These are phyloP conservation scores for Zoysia pacifica DNA, from an alignment of 176 grass and related monocot genomes.

Conservation along the genomic window DNA sequence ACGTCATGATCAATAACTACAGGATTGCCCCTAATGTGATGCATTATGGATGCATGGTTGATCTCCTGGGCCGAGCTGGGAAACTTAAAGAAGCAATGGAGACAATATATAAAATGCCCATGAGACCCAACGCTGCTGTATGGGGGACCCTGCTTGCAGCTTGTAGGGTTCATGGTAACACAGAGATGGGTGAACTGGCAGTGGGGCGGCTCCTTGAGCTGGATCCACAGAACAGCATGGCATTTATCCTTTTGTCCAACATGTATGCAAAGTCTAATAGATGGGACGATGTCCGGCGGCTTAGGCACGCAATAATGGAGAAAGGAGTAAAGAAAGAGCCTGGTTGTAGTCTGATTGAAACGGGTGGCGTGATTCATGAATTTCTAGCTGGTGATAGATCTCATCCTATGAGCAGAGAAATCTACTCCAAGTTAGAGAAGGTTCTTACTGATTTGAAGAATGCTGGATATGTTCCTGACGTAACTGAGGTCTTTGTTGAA, in stretches of 20 bases:
- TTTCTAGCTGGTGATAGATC: slow-evolving; percentile 78
- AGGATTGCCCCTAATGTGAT: slow-evolving; percentile 59
- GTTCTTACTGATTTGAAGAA: slow-evolving; percentile 51
- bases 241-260: slow-evolving; percentile 62
- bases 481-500: slow-evolving; percentile 63
- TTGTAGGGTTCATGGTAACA: slow-evolving; percentile 69
- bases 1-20: slow-evolving; percentile 54
- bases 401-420: slow-evolving; percentile 55
- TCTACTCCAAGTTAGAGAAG: slow-evolving; percentile 65
- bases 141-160: slow-evolving; percentile 74
- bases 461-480: slow-evolving; percentile 62
- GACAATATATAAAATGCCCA: slow-evolving; percentile 73
- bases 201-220: slow-evolving; percentile 59
- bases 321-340: slow-evolving; percentile 82
- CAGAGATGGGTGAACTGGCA: slow-evolving; percentile 73
- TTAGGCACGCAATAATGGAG: slow-evolving; percentile 62
- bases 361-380: slow-evolving; percentile 67
- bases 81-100: slow-evolving; percentile 68
- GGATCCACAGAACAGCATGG: slow-evolving; percentile 60
- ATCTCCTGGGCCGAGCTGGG: slow-evolving; percentile 72
- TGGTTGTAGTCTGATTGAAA: slow-evolving; percentile 82
- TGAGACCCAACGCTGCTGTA: slow-evolving; percentile 61
- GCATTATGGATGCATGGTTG: slow-evolving; percentile 84
- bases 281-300: slow-evolving; percentile 55
- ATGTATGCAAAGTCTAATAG: slow-evolving; percentile 73